Evolutionary conservation across 495 filamentous ascomycete genomes (phyloP).

Genomic region (Daldinia vernicosa): DNA sequence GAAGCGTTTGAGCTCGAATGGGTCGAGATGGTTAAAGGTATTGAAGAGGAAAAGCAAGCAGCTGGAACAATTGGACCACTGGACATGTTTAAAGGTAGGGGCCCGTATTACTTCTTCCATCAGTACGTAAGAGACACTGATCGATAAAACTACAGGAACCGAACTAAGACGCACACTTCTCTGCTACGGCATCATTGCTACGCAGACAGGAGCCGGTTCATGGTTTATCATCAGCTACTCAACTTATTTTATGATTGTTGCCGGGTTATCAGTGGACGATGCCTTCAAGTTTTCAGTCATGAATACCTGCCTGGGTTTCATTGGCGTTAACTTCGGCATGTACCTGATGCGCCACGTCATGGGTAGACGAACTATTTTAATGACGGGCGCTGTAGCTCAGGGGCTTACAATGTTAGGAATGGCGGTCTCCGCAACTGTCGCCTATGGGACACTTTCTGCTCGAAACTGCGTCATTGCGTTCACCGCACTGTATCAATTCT

Average conservation of each 20-base stretch:
- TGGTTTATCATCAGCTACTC: conserved; percentile 56
- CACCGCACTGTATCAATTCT: conserved; percentile 42
- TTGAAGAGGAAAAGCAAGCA: conserved; percentile 50
- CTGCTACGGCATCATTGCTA: conserved; percentile 50
- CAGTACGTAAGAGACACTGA: conserved; percentile 11
- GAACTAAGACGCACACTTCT: conserved; percentile 52
- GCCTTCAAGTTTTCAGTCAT: conserved; percentile 53
- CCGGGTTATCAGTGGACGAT: conserved; percentile 49
- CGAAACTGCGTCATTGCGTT: conserved; percentile 46
- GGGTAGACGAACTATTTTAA: conserved; percentile 48
- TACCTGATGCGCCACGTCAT: conserved; percentile 51
- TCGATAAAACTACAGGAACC: conserved; percentile 34
- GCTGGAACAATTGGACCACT: conserved; percentile 45
- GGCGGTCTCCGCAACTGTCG: conserved; percentile 46
- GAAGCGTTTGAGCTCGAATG: conserved; percentile 48
- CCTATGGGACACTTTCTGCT: conserved; percentile 39
- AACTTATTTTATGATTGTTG: conserved; percentile 54
- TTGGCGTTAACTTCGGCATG: conserved; percentile 53
- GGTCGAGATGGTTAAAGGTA: conserved; percentile 51
- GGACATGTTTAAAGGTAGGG: conserved; percentile 49
- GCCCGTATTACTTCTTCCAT: background rate
- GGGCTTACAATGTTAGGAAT: conserved; percentile 50
- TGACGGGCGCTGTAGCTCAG: conserved; percentile 48
- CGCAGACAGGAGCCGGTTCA: conserved; percentile 47
- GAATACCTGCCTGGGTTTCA: conserved; percentile 52